Evolutionary conservation across 208 protist species (phyloP).

Genomic region (Zelonia costaricensis): DNA sequence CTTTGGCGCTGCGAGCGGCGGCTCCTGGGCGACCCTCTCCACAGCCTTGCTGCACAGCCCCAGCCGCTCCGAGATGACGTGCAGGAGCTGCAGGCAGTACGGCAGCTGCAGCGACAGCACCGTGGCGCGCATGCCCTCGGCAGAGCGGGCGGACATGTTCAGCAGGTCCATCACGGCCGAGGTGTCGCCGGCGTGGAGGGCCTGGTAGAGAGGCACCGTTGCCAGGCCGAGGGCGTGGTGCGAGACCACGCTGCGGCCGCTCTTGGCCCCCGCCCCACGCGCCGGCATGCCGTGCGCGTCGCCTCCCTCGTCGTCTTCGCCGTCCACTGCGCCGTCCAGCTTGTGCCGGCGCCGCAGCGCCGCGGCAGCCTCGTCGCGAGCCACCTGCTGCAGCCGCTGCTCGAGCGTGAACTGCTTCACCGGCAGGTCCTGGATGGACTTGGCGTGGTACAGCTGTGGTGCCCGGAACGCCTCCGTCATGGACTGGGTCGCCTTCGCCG

Average conservation of each 20-base stretch:
- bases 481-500: slow-evolving; percentile 46
- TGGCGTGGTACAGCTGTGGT: slow-evolving; percentile 50
- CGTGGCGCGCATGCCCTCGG: slow-evolving; percentile 59
- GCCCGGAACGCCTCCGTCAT: slow-evolving; percentile 57
- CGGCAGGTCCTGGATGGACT: slow-evolving; percentile 73
- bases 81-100: slow-evolving; percentile 76
- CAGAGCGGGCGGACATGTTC: slow-evolving; percentile 53
- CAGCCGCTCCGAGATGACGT: slow-evolving; percentile 65
- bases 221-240: slow-evolving; percentile 69
- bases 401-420: slow-evolving; percentile 69
- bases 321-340: slow-evolving; percentile 8
- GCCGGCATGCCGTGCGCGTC: neutral
- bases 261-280: neutral
- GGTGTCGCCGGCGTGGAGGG: slow-evolving; percentile 77
- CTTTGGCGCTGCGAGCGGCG: neutral
- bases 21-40: slow-evolving; percentile 7
- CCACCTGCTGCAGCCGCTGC: slow-evolving; percentile 65
- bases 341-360: slow-evolving; percentile 7
- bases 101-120: slow-evolving; percentile 70
- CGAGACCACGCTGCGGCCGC: slow-evolving; percentile 19
- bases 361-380: slow-evolving; percentile 24
- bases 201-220: slow-evolving; percentile 85
- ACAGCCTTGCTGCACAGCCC: slow-evolving; percentile 38
- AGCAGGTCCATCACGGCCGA: slow-evolving; percentile 84
- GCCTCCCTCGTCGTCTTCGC: slow-evolving; percentile 4